Evolutionary conservation across 331 rosid species (phyloP).

Genomic region (Stylosanthes scabra): DNA sequence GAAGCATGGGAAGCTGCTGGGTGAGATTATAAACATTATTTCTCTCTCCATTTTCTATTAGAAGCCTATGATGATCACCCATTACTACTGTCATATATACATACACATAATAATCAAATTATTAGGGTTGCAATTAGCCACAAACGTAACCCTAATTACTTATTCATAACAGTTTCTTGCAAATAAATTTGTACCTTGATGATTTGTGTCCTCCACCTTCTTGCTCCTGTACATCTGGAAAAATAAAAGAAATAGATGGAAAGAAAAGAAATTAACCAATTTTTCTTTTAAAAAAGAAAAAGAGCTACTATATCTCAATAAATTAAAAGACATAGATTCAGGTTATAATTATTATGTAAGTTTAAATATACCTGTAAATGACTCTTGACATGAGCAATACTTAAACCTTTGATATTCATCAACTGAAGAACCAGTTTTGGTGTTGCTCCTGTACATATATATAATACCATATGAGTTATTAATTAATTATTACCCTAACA

Average conservation of each 20-base stretch:
- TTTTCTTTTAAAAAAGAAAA: background rate
- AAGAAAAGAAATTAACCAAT: constrained; percentile 20
- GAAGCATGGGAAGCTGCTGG: constrained; percentile 64
- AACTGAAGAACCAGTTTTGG: constrained; percentile 97
- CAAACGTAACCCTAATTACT: constrained; percentile 39
- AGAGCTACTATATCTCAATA: background rate
- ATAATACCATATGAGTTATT: constrained; percentile 12
- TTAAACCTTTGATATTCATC: constrained; percentile 92
- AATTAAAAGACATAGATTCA: constrained; percentile 1
- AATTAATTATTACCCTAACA: constrained; percentile 6
- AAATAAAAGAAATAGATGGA: constrained; percentile 31
- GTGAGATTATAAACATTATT: constrained; percentile 60
- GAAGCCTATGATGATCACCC: constrained; percentile 53
- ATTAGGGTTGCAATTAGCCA: constrained; percentile 5
- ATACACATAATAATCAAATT: constrained; percentile 2
- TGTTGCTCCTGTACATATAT: constrained; percentile 78
- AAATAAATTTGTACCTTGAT: constrained; percentile 45
- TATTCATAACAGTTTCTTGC: no score
- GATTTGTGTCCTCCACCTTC: constrained; percentile 54
- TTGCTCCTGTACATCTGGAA: constrained; percentile 66
- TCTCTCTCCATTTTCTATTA: constrained; percentile 54
- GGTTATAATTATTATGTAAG: background rate
- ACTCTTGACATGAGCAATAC: constrained; percentile 97
- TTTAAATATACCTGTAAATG: constrained; percentile 84
- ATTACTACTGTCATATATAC: constrained; percentile 45